These are phyloP conservation scores for Daldinia decipiens DNA, from an alignment of 495 filamentous ascomycete genomes.

Conservation along the genomic window DNA sequence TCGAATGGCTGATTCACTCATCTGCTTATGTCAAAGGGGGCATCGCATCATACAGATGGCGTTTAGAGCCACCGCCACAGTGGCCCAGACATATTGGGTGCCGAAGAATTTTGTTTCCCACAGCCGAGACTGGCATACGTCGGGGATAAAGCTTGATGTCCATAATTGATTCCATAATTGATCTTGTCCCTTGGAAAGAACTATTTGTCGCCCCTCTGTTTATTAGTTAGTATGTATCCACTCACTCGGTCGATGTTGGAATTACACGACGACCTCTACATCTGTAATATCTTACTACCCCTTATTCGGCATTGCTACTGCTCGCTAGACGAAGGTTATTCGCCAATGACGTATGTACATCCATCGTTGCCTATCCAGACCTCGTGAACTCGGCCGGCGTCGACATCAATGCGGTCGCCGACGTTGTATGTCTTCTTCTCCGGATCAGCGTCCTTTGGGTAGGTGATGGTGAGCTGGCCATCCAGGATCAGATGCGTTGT, in stretches of 20 bases:
- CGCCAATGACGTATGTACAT: slow-evolving; percentile 88
- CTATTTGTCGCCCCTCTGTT: neutral
- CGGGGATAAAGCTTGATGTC: neutral
- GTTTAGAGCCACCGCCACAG: neutral
- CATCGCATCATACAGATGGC: neutral
- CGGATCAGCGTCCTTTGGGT: slow-evolving; percentile 70
- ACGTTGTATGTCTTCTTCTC: slow-evolving; percentile 73
- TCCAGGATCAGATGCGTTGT: slow-evolving; percentile 82
- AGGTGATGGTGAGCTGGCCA: slow-evolving; percentile 76
- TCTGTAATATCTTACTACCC: neutral
- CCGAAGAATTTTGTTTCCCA: neutral
- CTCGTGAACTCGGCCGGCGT: slow-evolving; percentile 76
- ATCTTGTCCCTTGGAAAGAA: neutral
- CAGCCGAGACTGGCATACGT: neutral
- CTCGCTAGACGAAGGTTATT: slow-evolving; percentile 61
- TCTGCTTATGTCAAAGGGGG: neutral
- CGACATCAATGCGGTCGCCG: slow-evolving; percentile 80
- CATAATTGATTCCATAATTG: neutral
- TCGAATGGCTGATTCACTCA: slow-evolving; percentile 1
- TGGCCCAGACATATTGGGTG: neutral
- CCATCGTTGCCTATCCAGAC: slow-evolving; percentile 83
- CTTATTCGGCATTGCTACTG: slow-evolving; percentile 47
- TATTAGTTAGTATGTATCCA: neutral
- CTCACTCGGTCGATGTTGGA: neutral
- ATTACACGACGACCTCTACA: neutral